These are phyloP conservation scores for Botryobasidium botryosum DNA, from an alignment of 768 basidiomycete genomes.

Conservation along the genomic window DNA sequence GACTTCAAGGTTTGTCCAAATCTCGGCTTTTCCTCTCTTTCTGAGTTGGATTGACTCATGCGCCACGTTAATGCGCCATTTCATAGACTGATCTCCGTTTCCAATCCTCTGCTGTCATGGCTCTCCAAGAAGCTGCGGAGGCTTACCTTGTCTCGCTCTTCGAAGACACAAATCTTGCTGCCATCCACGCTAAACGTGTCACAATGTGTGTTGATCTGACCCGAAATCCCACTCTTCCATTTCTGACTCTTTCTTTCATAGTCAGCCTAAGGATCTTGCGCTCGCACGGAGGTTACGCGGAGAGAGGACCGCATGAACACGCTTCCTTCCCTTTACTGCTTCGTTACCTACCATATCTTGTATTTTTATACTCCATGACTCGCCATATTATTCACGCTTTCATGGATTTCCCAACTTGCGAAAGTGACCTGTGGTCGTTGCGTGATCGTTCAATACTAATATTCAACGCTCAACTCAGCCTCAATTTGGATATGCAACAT, in stretches of 20 bases:
- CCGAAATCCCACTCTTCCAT: neutral
- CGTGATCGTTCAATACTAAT: no score
- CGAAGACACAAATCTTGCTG: constrained; percentile 28
- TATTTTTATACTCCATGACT: no score
- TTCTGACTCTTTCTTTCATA: neutral
- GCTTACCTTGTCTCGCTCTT: constrained; percentile 35
- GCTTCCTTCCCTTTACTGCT: no score
- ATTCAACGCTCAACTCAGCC: no score
- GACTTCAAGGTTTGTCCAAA: constrained; percentile 41
- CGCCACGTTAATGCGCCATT: no score
- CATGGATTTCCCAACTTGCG: no score
- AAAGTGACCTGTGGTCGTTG: no score
- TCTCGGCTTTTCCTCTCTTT: constrained; percentile 19
- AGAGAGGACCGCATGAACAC: constrained; percentile 30
- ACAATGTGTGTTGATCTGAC: constrained; percentile 39
- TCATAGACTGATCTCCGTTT: constrained; percentile 33
- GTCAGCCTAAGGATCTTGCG: constrained; percentile 76
- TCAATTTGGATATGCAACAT: no score
- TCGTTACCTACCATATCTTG: no score
- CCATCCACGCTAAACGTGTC: constrained; percentile 34
- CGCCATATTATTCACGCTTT: no score
- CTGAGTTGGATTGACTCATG: constrained; percentile 29
- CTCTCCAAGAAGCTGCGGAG: constrained; percentile 36
- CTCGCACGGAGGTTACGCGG: constrained; percentile 74
- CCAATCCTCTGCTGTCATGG: constrained; percentile 34